These are phyloP conservation scores for Thuidium tamariscinum DNA, from an alignment of 225 moss, liverwort and hornwort species.

Conservation along the genomic window DNA sequence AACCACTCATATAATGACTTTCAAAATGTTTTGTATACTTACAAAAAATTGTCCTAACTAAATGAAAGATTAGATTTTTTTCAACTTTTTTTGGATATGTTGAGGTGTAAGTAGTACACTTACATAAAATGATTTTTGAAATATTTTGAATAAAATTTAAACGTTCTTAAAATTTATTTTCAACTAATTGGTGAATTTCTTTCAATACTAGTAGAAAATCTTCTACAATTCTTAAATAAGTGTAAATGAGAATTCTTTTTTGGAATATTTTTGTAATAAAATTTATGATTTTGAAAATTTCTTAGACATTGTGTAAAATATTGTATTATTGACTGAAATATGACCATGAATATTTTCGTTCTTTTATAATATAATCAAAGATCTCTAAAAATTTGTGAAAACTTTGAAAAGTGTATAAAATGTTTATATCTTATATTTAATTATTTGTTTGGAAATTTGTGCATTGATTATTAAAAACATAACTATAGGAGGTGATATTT, in stretches of 20 bases:
- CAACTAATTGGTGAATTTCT: too few species aligned
- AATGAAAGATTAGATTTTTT: too few species aligned
- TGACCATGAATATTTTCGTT: rapidly evolving
- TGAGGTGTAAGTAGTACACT: too few species aligned
- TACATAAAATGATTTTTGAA: neutral
- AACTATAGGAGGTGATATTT: neutral
- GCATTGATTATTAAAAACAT: neutral
- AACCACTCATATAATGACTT: neutral
- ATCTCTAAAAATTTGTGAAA: neutral
- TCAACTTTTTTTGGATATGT: neutral
- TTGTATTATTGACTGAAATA: neutral
- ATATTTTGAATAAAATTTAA: neutral
- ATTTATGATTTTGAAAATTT: neutral
- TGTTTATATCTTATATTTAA: neutral
- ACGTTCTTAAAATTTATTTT: neutral
- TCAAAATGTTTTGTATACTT: neutral
- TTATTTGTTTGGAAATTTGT: neutral
- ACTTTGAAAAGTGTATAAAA: neutral
- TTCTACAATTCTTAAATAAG: neutral
- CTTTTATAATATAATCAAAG: neutral
- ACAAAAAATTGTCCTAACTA: neutral
- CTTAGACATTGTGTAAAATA: neutral
- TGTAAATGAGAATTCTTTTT: rapidly evolving
- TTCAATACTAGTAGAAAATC: too few species aligned
- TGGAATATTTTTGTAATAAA: rapidly evolving